Base-by-base conservation (phyloP, 371 early-diverging fungal genomes). In the Nosema granulosis region DNA sequence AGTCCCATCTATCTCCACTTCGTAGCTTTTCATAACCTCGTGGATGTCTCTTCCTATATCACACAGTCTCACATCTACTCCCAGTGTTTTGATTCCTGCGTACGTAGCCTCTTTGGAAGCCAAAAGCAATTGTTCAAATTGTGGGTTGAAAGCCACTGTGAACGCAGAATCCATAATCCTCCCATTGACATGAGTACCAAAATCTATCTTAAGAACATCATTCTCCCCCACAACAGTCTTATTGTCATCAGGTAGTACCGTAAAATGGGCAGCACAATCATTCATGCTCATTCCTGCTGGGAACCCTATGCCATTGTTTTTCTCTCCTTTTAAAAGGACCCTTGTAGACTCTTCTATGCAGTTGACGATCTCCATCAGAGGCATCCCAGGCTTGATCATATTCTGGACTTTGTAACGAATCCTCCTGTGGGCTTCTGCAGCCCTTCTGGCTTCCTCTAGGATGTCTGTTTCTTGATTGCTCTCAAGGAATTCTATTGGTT, bases 171-270 rank as follows among this genome's bases (percentile, higher is more conserved):
- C 97, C 70, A 97, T 90, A 74, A 97, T 99, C 71, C 91, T 87
- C 68, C 95, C 99, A 74, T 93, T 92, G 43, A 94, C 89, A 59
- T 99, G 99, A 13, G 90, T 90, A 73, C 99, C 99, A 86, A 97
- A 94, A 86, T 99, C 99, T 34, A 99, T 89, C 89, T 99, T 99
- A 87, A 93, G 88, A 18, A 99, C 94, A 87, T 97, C 98, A 68
- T 90, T 92, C 72, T 93, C 89, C 63, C 88, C 77, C 61, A 99
- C 81, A 29, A 81, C n/a, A 1, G 93, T 92, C 0, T 92, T 92
- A 75, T 89, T 89, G 80, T 97, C 95, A 9, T 95, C 96, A 43
- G 94, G 89, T 82, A 96, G 97, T 3, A 96, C 95, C 3, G 97
- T 95, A 83, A 91, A 96, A 82, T 99, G 99, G 18, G 99, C 99